These are phyloP conservation scores for Haematococcus sp. DNA, from an alignment of 139 green algal genomes.

Conservation along the genomic window DNA sequence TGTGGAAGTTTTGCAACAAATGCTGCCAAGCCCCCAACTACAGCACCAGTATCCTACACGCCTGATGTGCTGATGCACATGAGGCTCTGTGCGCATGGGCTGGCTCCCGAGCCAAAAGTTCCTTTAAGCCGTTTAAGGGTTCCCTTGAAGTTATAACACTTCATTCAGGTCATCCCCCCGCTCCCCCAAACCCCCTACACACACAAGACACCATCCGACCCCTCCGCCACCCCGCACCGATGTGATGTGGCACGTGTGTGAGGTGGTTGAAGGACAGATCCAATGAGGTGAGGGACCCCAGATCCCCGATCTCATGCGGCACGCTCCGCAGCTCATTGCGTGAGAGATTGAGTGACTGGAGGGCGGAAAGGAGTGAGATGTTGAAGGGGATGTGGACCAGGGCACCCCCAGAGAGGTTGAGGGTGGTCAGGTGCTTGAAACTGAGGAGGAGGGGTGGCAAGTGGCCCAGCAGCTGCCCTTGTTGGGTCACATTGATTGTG, in stretches of 20 bases:
- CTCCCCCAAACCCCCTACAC: too few species aligned
- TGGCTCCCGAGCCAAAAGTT: too few species aligned
- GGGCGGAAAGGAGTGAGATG: neutral
- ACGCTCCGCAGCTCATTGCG: neutral
- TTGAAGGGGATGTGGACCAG: constrained; percentile 11
- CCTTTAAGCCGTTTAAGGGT: too few species aligned
- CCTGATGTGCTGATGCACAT: too few species aligned
- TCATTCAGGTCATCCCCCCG: too few species aligned
- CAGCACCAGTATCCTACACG: too few species aligned
- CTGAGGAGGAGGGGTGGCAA: neutral
- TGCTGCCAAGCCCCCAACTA: too few species aligned
- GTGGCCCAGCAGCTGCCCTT: neutral
- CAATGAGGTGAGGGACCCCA: neutral
- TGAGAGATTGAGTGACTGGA: neutral
- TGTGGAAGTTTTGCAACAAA: too few species aligned
- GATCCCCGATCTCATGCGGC: neutral
- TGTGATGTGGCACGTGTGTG: neutral
- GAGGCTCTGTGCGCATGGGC: too few species aligned
- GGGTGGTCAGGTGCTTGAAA: neutral
- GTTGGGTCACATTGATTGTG: neutral
- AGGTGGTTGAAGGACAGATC: constrained; percentile 9
- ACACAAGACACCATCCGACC: too few species aligned
- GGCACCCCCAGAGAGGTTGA: neutral
- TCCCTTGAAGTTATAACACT: too few species aligned
- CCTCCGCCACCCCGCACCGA: neutral